Conservation (phyloP, 345 rosid species). For the Aquilaria sinensis region DNA sequence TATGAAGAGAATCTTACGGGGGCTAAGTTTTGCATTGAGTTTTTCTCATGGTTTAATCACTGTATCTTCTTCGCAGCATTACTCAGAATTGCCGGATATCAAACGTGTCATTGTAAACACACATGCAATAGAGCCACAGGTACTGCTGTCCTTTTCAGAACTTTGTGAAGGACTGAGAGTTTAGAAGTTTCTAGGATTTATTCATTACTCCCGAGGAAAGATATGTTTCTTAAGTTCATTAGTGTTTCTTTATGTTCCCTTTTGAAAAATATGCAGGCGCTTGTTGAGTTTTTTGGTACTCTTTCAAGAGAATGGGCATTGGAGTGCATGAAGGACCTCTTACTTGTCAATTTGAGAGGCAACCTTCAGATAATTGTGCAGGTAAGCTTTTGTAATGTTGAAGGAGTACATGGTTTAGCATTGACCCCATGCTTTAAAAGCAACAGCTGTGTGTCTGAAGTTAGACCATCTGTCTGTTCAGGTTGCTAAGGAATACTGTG, state of each 20-base stretch:
- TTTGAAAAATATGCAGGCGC: constrained; percentile 43
- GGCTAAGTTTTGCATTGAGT: constrained; percentile 1
- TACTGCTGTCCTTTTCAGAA: constrained; percentile 19
- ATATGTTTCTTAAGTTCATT: constrained; percentile 1
- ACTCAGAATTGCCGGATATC: constrained; percentile 89
- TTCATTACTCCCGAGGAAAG: background rate
- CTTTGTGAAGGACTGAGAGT: constrained; percentile 10
- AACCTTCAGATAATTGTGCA: constrained; percentile 99
- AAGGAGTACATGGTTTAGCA: constrained; percentile 8
- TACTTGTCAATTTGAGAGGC: constrained; percentile 85
- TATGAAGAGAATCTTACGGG: constrained; percentile 1
- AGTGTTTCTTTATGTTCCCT: background rate
- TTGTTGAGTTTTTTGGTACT: constrained; percentile 97
- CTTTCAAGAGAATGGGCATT: constrained; percentile 98
- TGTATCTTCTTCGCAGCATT: constrained; percentile 64
- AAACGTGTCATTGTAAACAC: constrained; percentile 99
- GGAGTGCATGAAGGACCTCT: constrained; percentile 99
- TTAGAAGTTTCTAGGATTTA: constrained; percentile 10
- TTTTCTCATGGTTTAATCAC: constrained; percentile 5
- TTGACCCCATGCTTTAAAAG: background rate
- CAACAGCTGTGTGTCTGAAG: background rate
- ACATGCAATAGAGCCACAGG: constrained; percentile 99
- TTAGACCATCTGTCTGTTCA: constrained; percentile 30
- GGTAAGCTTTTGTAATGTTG: constrained; percentile 30
- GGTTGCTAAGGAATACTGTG: constrained; percentile 98